These are phyloP conservation scores for Aspergillus asperescens DNA, from an alignment of 495 filamentous ascomycete species.

Conservation along the genomic window DNA sequence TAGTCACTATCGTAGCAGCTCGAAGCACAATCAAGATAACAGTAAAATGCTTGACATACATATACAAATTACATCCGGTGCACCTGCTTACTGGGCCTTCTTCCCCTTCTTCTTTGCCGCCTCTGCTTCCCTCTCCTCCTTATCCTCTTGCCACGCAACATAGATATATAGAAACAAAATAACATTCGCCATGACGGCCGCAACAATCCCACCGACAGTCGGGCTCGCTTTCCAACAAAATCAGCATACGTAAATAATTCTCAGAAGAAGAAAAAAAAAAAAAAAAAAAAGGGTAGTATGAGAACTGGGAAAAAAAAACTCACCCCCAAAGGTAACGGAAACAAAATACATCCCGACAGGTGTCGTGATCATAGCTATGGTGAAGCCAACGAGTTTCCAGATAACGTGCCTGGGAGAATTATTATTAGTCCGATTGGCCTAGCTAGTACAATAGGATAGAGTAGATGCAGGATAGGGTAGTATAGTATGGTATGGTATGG, in stretches of 20 bases:
- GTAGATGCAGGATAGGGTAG: not conserved
- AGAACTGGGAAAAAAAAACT: conserved; percentile 11
- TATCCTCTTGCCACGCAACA: conserved; percentile 87
- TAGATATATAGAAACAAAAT: conserved; percentile 87
- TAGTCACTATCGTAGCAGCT: no score
- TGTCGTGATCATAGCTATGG: conserved; percentile 78
- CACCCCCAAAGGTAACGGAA: conserved; percentile 76
- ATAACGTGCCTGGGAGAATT: conserved; percentile 74
- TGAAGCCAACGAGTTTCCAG: conserved; percentile 81
- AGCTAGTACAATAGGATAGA: not conserved
- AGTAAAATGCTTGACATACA: not conserved
- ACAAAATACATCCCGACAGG: conserved; percentile 87
- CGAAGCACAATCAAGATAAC: no score
- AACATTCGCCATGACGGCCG: conserved; percentile 85
- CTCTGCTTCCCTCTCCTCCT: conserved; percentile 53
- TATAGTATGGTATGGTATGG: no score
- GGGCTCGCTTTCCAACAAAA: conserved; percentile 60
- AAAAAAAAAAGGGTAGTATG: no score
- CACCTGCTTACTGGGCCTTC: conserved; percentile 49
- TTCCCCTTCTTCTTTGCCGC: conserved; percentile 48
- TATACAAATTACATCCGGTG: not conserved
- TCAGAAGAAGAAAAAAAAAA: not conserved
- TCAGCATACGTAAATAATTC: conserved; percentile 1
- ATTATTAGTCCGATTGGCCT: not conserved
- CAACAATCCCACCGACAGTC: conserved; percentile 76